Evolutionary conservation across 2,329 filamentous ascomycete species (phyloP), one percentile per base, ranked within the genome.

Genomic region (Ophidiomyces ophidiicola): DNA sequence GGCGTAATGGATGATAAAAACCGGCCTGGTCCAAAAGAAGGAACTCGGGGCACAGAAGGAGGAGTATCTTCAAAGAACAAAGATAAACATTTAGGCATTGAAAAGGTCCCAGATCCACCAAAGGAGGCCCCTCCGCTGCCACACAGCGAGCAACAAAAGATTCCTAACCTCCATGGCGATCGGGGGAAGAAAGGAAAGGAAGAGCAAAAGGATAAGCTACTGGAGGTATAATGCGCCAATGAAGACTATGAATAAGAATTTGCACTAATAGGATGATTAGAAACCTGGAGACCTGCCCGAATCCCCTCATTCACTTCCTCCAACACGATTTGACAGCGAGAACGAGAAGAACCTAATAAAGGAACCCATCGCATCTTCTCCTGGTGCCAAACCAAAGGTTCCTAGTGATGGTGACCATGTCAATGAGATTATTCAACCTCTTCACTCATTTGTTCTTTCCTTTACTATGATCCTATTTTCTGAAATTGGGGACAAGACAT

Each of bases 391-490:
- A 50, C 48, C 57, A 46, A 42, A 53, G 50, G 33, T 56, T 50
- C 42, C 34, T 37, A 34, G 46, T 43, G 34, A 42, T 33, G 34
- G 50, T 57, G 42, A 53, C 53, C 48, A 51, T 14, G 50, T 49
- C 15, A 51, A 51, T 6, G 60, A 52, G 20, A 50, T 87, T 28
- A 85, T 87, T 44, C 80, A 78, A 46, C 83, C 84, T 12, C 67
- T 78, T 53, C 88, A 98, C 60, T 96, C 90, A 3, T 92, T 90
- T 54, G 56, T 93, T 8, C 77, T 96, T 21, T 93, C 90, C 11
- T 77, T 94, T 44, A 88, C 87, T 42, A 98, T 96, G 90, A 98
- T 98, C 53, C 68, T 96, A 46, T 81, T 96, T 52, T 94, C 88
- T 32, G 90, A 98, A 60, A 78, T 98, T 52, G 90, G 90, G 47